Evolutionary conservation across 164 flowering plant genomes (phyloP).

Genomic region (Taxillus chinensis): DNA sequence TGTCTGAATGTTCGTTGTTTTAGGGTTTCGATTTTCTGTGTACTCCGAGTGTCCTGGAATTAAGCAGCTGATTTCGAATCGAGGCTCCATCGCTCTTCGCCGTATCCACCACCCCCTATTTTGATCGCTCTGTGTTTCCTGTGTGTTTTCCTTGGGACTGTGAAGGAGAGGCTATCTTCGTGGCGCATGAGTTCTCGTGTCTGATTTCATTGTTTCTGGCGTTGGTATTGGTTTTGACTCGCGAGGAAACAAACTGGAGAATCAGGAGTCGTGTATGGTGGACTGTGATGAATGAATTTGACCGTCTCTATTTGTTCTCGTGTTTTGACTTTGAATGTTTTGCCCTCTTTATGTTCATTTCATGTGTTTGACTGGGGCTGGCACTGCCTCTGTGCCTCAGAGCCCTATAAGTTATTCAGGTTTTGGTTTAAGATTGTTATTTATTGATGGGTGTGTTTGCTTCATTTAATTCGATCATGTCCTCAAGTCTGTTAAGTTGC

Average conservation of each 20-base stretch:
- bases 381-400: background rate
- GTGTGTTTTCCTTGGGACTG: background rate
- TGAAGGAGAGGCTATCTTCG: too few relatives aligned
- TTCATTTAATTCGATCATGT: too few relatives aligned
- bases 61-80: background rate
- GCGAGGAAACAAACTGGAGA: background rate
- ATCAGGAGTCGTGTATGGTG: background rate
- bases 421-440: background rate
- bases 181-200: background rate
- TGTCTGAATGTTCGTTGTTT: background rate
- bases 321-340: background rate
- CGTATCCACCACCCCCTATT: background rate
- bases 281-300: background rate
- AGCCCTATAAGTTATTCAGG: background rate
- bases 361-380: slow-evolving; percentile 1
- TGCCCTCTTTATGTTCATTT: background rate
- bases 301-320: background rate
- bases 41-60: background rate
- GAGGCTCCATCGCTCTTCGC: background rate
- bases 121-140: background rate
- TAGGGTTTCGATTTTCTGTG: background rate
- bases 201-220: background rate
- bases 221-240: background rate
- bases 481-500: too few relatives aligned
- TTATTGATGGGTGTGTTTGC: background rate